Evolutionary conservation across 129 eudicot genomes (phyloP).

Genomic region (Sambucus nigra): DNA sequence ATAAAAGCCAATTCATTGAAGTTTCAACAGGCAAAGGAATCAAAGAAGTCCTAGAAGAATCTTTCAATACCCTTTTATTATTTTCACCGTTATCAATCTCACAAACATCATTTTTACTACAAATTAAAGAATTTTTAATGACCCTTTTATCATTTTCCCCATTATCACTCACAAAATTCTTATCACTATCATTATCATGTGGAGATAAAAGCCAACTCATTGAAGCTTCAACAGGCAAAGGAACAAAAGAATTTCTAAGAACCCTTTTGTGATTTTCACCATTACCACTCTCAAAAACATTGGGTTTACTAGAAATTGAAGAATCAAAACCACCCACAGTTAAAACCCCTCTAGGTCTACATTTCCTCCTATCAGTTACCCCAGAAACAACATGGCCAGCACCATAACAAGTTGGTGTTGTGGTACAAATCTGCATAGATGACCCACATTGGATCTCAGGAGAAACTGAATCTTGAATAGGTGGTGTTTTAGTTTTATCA

Average conservation of each 20-base stretch:
- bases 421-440: constrained; percentile 26
- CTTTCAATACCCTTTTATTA: constrained; percentile 8
- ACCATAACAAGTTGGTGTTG: constrained; percentile 54
- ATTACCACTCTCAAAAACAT: constrained; percentile 4
- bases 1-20: constrained; percentile 63
- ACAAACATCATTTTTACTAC: constrained; percentile 15
- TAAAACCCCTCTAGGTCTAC: constrained; percentile 69
- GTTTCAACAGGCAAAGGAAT: constrained; percentile 74
- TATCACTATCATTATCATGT: constrained; percentile 20
- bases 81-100: background rate
- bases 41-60: constrained; percentile 28
- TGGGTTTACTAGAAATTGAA: constrained; percentile 18
- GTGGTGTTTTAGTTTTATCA: constrained; percentile 47
- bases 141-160: constrained; percentile 59
- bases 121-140: constrained; percentile 36
- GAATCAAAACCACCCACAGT: constrained; percentile 37
- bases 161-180: no score
- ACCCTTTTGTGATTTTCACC: constrained; percentile 6
- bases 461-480: constrained; percentile 69
- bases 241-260: constrained; percentile 35
- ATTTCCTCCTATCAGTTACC: constrained; percentile 61
- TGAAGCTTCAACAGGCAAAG: constrained; percentile 76
- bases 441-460: constrained; percentile 75
- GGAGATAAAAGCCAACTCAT: constrained; percentile 73
- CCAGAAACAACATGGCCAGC: constrained; percentile 79